Conservation (phyloP, 192 early-diverging fungal genomes). For the Diversispora eburnea region DNA sequence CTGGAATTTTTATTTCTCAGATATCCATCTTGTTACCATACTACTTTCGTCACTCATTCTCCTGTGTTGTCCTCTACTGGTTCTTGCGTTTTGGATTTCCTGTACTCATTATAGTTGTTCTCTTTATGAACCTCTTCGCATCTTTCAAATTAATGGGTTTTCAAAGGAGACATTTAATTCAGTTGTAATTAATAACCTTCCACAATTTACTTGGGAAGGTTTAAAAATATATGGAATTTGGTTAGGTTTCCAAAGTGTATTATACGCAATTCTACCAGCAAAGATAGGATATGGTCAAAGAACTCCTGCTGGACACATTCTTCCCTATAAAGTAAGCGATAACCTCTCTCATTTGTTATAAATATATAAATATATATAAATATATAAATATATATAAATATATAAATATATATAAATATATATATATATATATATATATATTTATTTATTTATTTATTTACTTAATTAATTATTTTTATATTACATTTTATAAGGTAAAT, state of each 20-base stretch:
- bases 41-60: slow-evolving; percentile 54
- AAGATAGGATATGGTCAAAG: slow-evolving; percentile 72
- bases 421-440: too few relatives aligned
- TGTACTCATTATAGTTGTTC: slow-evolving; percentile 67
- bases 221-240: slow-evolving; percentile 58
- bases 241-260: slow-evolving; percentile 65
- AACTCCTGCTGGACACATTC: slow-evolving; percentile 68
- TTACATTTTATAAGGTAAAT: slow-evolving; percentile 55
- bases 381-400: too few relatives aligned
- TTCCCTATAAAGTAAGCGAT: slow-evolving; percentile 65
- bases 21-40: slow-evolving; percentile 49
- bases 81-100: slow-evolving; percentile 64
- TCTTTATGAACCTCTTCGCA: slow-evolving; percentile 50
- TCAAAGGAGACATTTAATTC: slow-evolving; percentile 34
- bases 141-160: slow-evolving; percentile 32
- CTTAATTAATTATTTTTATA: not conserved
- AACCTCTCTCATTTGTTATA: not conserved
- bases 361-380: too few relatives aligned
- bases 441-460: not conserved
- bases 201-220: slow-evolving; percentile 46
- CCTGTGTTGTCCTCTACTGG: slow-evolving; percentile 59
- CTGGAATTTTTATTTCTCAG: slow-evolving; percentile 16
- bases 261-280: slow-evolving; percentile 65
- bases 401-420: too few relatives aligned
- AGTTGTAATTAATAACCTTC: slow-evolving; percentile 38